Base-by-base conservation (phyloP, 495 filamentous ascomycete species). In the Hypoxylon fuscum region DNA sequence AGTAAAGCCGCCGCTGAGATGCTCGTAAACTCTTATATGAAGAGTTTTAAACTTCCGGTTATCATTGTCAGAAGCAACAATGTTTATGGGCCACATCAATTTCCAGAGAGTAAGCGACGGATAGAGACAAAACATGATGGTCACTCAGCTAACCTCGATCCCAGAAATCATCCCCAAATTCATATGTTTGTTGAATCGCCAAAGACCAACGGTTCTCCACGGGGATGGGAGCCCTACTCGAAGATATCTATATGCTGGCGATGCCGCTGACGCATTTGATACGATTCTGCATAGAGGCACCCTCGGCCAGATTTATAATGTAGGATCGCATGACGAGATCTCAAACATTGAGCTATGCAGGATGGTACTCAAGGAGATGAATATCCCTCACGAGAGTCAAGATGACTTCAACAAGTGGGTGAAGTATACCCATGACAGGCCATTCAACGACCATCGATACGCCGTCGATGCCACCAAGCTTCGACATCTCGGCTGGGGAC, bases 131-230 rank as follows among this genome's bases (percentile, higher is more conserved):
- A 14, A 20, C n/a, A 7, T 32, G 21, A 45, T 35, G 8, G 37
- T 32, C 11, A 46, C 29, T 35, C n/a, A 44, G 23, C 23, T 50
- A 44, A 51, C 56, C 48, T 40, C 5, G 11, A 25, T 18, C 4
- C n/a, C 65, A 90, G 87, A 92, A 73, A 87, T 92, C 55, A 92
- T 92, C 34, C 88, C 89, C 20, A 89, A 89, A 66, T 92, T 92
- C 72, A 81, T 79, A 41, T 85, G 80, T 63, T 76, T 90, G 9
- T 77, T 91, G n/a, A 74, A 82, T 50, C 79, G 85, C 1, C 59
- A 70, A 11, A 74, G 81, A 41, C 83, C 83, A 10, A 81, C 90
- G 0, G 79, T 88, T 23, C 73, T 92, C 18, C 89, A 92, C 68
- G 89, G 89, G 29, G 83, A 87, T 66, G 89, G 89, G 45, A 81